Evolutionary conservation across 2,329 filamentous ascomycete genomes (phyloP).

Genomic region (Diaporthe batatas): DNA sequence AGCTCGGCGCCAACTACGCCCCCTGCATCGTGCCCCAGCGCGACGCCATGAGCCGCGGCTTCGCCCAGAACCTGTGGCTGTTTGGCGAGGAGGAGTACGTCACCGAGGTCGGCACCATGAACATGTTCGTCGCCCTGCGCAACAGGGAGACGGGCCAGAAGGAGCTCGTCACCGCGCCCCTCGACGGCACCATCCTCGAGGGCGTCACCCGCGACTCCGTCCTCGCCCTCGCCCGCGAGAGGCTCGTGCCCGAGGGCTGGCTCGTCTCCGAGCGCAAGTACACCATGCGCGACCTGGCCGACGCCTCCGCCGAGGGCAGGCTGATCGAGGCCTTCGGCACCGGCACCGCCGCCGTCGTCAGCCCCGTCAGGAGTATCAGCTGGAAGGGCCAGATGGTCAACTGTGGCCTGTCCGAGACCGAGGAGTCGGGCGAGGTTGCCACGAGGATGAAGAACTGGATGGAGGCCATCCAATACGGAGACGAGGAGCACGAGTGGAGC

Average conservation of each 20-base stretch:
- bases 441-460: conserved; percentile 96
- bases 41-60: conserved; percentile 89
- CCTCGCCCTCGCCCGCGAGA: conserved; percentile 86
- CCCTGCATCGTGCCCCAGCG: conserved; percentile 98
- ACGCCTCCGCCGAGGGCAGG: conserved; percentile 86
- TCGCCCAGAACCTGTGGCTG: conserved; percentile 98
- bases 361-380: conserved; percentile 88
- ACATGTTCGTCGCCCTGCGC: conserved; percentile 90
- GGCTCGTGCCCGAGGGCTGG: conserved; percentile 89
- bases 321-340: conserved; percentile 94
- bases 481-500: conserved; percentile 94
- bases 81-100: conserved; percentile 96
- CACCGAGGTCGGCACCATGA: conserved; percentile 99
- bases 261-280: conserved; percentile 89
- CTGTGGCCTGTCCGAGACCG: conserved; percentile 82
- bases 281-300: conserved; percentile 86
- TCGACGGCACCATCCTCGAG: conserved; percentile 96
- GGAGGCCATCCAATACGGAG: conserved; percentile 93
- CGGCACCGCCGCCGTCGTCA: conserved; percentile 94
- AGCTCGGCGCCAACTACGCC: conserved; percentile 99
- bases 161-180: conserved; percentile 92
- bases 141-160: conserved; percentile 90
- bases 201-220: conserved; percentile 95
- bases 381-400: conserved; percentile 87
- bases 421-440: conserved; percentile 91